Evolutionary conservation across 2,329 filamentous ascomycete genomes (phyloP).

Genomic region (Fusarium napiforme): DNA sequence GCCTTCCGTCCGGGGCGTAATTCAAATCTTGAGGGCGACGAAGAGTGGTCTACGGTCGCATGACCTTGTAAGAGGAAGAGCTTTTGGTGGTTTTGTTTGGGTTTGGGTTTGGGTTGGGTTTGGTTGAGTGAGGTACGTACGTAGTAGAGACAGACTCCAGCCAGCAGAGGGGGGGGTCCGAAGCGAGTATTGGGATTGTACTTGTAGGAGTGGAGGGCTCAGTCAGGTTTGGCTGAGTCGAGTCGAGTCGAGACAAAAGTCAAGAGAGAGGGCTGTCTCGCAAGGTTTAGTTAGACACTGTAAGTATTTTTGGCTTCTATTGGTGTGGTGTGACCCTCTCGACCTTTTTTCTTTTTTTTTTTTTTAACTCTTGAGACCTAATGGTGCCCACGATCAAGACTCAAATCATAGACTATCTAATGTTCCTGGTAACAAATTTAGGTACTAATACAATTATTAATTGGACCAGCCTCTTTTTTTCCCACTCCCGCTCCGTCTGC

Average conservation of each 20-base stretch:
- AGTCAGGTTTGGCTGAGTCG: conserved; percentile 17
- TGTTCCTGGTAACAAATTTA: background rate
- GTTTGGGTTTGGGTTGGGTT: background rate
- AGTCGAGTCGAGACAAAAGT: background rate
- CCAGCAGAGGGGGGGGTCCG: background rate
- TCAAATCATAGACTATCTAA: background rate
- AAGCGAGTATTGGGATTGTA: background rate
- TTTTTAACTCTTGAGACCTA: conserved; percentile 2
- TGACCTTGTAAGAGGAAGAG: conserved; percentile 50
- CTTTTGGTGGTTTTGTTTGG: conserved; percentile 28
- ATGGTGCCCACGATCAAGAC: conserved; percentile 24
- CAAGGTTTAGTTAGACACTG: background rate
- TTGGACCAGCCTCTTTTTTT: background rate
- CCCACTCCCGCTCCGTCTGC: background rate
- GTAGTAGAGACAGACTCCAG: conserved; percentile 18
- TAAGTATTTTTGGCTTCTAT: conserved; percentile 32
- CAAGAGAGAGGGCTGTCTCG: background rate
- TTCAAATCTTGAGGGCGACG: conserved; percentile 50
- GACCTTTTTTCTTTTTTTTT: background rate
- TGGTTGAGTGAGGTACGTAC: conserved; percentile 2
- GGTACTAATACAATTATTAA: background rate
- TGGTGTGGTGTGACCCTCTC: conserved; percentile 32
- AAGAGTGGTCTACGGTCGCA: conserved; percentile 52
- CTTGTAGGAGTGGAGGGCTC: conserved; percentile 14
- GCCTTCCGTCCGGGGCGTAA: conserved; percentile 57